phyloP scores from a whole-genome alignment of 2,329 filamentous ascomycete species.

The Clarireedia monteithiana region DNA sequence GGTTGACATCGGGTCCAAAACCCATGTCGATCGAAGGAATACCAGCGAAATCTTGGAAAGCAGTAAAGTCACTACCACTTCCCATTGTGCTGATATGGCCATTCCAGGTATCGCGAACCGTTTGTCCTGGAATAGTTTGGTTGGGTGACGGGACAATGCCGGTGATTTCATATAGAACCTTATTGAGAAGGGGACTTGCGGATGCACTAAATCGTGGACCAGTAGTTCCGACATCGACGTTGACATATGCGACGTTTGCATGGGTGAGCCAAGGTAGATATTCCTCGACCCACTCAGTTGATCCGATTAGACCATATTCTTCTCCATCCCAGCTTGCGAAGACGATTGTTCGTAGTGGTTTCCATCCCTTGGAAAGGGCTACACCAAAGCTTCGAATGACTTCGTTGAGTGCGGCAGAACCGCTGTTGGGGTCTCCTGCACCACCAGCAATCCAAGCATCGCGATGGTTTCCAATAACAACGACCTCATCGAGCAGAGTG shows the following conservation, averaged over 20 bases:
- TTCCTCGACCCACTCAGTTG: constrained; percentile 83
- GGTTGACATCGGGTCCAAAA: constrained; percentile 33
- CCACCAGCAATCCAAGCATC: constrained; percentile 88
- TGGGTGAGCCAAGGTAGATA: constrained; percentile 67
- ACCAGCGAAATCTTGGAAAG: constrained; percentile 52
- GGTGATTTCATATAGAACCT: constrained; percentile 50
- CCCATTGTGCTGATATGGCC: constrained; percentile 50
- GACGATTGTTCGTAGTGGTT: constrained; percentile 80
- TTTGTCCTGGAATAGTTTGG: constrained; percentile 31
- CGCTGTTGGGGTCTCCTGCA: constrained; percentile 74
- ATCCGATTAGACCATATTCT: constrained; percentile 74
- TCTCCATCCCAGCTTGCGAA: constrained; percentile 71
- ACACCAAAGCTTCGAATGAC: constrained; percentile 67
- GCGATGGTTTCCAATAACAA: constrained; percentile 86
- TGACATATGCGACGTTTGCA: constrained; percentile 66
- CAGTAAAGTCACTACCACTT: constrained; percentile 59
- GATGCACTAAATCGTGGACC: constrained; percentile 48
- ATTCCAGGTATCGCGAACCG: constrained; percentile 40
- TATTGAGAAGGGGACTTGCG: constrained; percentile 57
- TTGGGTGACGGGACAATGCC: constrained; percentile 38
- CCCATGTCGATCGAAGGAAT: constrained; percentile 49
- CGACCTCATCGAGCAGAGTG: constrained; percentile 75
- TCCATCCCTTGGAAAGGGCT: constrained; percentile 68
- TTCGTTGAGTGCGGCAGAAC: constrained; percentile 72
- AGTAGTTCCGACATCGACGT: constrained; percentile 65